Evolutionary conservation across 768 basidiomycete species (phyloP).

Genomic region (Arthromyces matolae): DNA sequence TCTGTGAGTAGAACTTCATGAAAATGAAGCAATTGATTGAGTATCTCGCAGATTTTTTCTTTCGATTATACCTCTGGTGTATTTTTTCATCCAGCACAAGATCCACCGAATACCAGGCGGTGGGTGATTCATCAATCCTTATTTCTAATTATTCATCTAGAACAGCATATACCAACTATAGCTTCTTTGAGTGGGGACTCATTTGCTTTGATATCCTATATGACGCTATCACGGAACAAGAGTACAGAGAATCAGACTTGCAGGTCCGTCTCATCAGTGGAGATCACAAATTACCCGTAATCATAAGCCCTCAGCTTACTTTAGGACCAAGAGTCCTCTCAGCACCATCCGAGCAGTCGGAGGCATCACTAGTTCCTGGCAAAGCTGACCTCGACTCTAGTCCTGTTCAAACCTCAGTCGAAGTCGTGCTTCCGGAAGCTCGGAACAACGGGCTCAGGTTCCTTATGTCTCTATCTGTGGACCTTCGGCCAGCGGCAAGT

Average conservation of each 20-base stretch:
- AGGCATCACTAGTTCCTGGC: no score
- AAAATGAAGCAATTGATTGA: neutral
- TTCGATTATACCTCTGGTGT: constrained; percentile 68
- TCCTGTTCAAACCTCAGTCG: neutral
- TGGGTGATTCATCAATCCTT: constrained; percentile 29
- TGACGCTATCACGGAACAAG: constrained; percentile 62
- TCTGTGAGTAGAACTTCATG: constrained; percentile 33
- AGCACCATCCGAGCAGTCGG: neutral
- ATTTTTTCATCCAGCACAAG: constrained; percentile 86
- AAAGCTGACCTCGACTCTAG: neutral
- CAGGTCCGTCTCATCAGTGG: constrained; percentile 37
- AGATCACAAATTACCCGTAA: neutral
- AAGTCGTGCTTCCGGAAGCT: no score
- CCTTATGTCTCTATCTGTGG: constrained; percentile 3
- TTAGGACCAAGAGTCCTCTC: constrained; percentile 15
- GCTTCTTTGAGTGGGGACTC: constrained; percentile 85
- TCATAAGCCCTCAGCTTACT: constrained; percentile 21
- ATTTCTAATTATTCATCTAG: neutral
- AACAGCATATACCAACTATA: constrained; percentile 80
- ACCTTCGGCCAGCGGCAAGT: constrained; percentile 19
- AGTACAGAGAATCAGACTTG: constrained; percentile 51
- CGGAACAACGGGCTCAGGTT: no score
- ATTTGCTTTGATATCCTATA: constrained; percentile 71
- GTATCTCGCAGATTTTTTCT: constrained; percentile 57
- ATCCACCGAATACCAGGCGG: constrained; percentile 76